Conservation (phyloP, 1,284 basidiomycete species). For the Athelia sp. region DNA sequence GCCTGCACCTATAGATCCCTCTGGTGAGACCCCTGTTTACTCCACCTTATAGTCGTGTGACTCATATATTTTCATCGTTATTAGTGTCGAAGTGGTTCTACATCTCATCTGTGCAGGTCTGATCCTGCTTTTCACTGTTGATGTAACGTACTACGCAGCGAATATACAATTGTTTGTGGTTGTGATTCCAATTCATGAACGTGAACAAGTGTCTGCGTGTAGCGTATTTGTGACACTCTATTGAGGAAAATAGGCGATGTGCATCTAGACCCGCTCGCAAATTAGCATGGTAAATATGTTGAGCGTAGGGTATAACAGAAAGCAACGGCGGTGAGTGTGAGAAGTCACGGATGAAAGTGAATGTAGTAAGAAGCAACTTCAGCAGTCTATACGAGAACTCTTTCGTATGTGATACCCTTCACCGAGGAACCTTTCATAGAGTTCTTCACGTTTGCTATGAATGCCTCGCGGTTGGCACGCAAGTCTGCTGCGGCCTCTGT, state of each 20-base stretch:
- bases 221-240: too few species aligned
- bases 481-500: slow-evolving; percentile 94
- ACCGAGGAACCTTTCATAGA: slow-evolving; percentile 80
- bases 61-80: slow-evolving; percentile 11
- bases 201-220: too few species aligned
- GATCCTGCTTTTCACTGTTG: slow-evolving; percentile 9
- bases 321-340: background rate
- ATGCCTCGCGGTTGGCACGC: slow-evolving; percentile 77
- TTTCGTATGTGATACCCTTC: slow-evolving; percentile 75
- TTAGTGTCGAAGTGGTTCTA: slow-evolving; percentile 88
- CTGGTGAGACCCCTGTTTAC: slow-evolving; percentile 50
- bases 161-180: background rate
- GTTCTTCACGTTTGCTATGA: slow-evolving; percentile 75
- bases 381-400: slow-evolving; percentile 46
- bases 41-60: slow-evolving; percentile 13
- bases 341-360: background rate
- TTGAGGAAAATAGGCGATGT: background rate
- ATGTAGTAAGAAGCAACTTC: background rate
- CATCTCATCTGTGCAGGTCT: slow-evolving; percentile 81
- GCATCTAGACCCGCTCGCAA: background rate
- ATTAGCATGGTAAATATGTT: background rate
- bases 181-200: too few species aligned
- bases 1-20: slow-evolving; percentile 83
- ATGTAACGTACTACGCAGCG: background rate
- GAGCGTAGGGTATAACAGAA: slow-evolving; percentile 3